Evolutionary conservation across 768 basidiomycete species (phyloP).

Genomic region (Tylopilus subfusipes): DNA sequence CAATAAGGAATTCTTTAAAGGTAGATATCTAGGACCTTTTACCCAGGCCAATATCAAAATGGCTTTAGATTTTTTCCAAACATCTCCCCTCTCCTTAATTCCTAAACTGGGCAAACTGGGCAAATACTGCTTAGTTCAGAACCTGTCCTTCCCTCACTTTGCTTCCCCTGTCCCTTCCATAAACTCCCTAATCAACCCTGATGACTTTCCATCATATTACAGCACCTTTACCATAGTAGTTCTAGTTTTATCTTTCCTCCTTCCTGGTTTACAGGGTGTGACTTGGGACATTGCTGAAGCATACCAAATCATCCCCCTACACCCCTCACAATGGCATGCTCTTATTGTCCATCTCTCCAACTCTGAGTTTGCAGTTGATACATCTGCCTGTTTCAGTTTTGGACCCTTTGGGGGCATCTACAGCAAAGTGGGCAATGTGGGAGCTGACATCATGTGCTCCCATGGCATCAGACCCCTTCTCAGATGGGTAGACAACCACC

Average conservation of each 20-base stretch:
- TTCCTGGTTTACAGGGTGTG: too few relatives aligned
- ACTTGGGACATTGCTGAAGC: too few relatives aligned
- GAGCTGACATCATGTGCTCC: constrained; percentile 14
- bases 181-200: constrained; percentile 33
- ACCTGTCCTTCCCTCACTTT: constrained; percentile 33
- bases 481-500: constrained; percentile 32
- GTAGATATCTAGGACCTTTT: not conserved
- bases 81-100: too few relatives aligned
- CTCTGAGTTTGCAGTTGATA: not conserved
- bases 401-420: constrained; percentile 16
- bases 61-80: constrained; percentile 28
- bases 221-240: too few relatives aligned
- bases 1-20: too few relatives aligned
- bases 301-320: too few relatives aligned
- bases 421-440: too few relatives aligned
- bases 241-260: too few relatives aligned
- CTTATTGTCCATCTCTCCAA: constrained; percentile 22
- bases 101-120: too few relatives aligned
- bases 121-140: too few relatives aligned
- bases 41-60: not conserved
- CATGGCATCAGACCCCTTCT: constrained; percentile 21
- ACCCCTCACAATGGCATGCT: too few relatives aligned
- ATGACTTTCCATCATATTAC: too few relatives aligned
- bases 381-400: constrained; percentile 25
- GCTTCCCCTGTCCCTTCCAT: constrained; percentile 33